Evolutionary conservation across 768 basidiomycete genomes (phyloP).

Genomic region (Russula griseocarnosa): DNA sequence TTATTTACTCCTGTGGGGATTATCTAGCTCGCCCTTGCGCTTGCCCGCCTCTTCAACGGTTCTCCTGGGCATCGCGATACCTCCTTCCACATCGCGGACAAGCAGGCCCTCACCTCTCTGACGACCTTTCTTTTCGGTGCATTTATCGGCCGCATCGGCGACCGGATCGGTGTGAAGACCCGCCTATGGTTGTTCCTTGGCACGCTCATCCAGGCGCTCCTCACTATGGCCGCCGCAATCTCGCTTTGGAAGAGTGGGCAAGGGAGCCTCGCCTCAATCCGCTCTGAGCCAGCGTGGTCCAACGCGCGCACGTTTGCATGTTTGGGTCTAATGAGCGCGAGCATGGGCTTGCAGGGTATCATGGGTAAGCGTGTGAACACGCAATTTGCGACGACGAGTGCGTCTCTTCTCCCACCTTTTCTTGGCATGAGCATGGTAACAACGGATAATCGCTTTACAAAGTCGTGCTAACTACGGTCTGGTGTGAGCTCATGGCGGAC

Average conservation of each 20-base stretch:
- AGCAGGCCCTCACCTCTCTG: constrained; percentile 78
- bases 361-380: constrained; percentile 76
- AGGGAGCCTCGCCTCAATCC: constrained; percentile 46
- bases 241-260: constrained; percentile 67
- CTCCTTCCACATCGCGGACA: constrained; percentile 74
- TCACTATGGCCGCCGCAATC: constrained; percentile 72
- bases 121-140: constrained; percentile 73
- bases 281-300: constrained; percentile 69
- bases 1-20: neutral
- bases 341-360: constrained; percentile 82
- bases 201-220: constrained; percentile 67
- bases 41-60: constrained; percentile 72
- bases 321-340: constrained; percentile 75
- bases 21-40: constrained; percentile 65
- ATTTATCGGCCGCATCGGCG: constrained; percentile 80
- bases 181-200: constrained; percentile 71
- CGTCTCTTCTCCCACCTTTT: constrained; percentile 31
- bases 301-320: constrained; percentile 62
- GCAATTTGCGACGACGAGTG: constrained; percentile 74
- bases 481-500: constrained; percentile 85
- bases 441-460: neutral
- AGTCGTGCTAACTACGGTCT: constrained; percentile 84
- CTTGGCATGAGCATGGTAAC: neutral
- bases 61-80: constrained; percentile 46
- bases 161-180: constrained; percentile 67